Evolutionary conservation across 768 basidiomycete genomes (phyloP), one percentile per base, ranked within the genome.

Genomic region (Galerina sulciceps): DNA sequence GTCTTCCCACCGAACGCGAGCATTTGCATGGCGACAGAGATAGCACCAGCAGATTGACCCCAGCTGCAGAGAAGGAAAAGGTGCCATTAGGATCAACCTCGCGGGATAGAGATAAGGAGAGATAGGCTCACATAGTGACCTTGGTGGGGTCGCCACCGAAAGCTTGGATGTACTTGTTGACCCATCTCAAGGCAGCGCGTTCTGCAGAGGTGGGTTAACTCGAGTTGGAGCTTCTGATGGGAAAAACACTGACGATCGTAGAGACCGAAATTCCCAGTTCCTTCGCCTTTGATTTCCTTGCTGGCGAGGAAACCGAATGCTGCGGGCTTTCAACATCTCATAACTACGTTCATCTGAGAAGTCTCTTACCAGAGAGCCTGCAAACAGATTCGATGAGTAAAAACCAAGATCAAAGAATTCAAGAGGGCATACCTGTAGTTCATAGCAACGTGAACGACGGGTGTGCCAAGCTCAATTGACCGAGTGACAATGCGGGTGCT

Each of bases 91-190:
- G 42, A 20, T 42, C 15, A 17, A 17, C 17, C 23, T 14, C 15
- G 1, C 1, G 6, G 8, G 2, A 15, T 35, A 55, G 43, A 15
- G 3, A 10, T 6, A 44, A 15, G 37, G 2, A 41, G 18, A 46
- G 46, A 31, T 17, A 42, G 15, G 6, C 44, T 69, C 18, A 83
- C 81, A 85, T 77, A 0, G 82, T 84, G 11, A 85, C 85, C 55
- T 80, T 81, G 0, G 59, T 58, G 0, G 81, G 81, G 68, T 90
- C 82, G 14, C 88, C 88, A 4, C 88, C 87, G 58, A 89, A 90
- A 1, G 76, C 70, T 14, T 61, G 61, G 59, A 89, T 85, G 66
- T 88, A 81, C 61, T 81, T 76, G 53, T 86, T 79, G 1, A 89
- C 79, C 88, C 87, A 90, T 63, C 80, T 71, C 18, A 90, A 68